These are phyloP conservation scores for Ophiostoma ulmi DNA, from an alignment of 2,329 filamentous ascomycete species.

Conservation along the genomic window DNA sequence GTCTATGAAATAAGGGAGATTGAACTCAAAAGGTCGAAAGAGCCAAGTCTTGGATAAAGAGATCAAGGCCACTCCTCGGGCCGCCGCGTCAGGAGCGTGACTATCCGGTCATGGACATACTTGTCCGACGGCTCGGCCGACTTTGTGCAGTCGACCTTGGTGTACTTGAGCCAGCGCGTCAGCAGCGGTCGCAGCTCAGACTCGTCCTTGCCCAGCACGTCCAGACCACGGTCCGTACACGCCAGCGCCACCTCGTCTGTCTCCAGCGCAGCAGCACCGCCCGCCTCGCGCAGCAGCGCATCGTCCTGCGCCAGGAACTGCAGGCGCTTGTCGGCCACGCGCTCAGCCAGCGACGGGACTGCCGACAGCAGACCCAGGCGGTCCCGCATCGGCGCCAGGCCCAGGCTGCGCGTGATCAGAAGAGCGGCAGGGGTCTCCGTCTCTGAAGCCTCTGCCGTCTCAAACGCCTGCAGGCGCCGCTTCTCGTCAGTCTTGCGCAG, in stretches of 20 bases:
- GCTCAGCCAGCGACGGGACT: slow-evolving; percentile 49
- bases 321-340: slow-evolving; percentile 50
- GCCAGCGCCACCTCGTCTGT: slow-evolving; percentile 63
- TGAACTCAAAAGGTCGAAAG: not conserved
- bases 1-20: not conserved
- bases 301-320: slow-evolving; percentile 68
- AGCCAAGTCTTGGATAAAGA: not conserved
- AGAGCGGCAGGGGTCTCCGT: not conserved
- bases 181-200: slow-evolving; percentile 47
- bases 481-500: slow-evolving; percentile 50
- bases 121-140: not conserved
- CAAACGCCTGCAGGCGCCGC: slow-evolving; percentile 47
- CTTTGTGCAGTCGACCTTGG: slow-evolving; percentile 28
- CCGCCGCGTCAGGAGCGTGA: slow-evolving; percentile 24
- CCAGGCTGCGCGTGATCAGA: slow-evolving; percentile 39
- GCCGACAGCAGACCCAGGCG: slow-evolving; percentile 38
- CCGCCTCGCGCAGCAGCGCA: slow-evolving; percentile 56
- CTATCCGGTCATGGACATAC: slow-evolving; percentile 6
- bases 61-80: slow-evolving; percentile 26
- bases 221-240: slow-evolving; percentile 63
- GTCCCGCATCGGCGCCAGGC: slow-evolving; percentile 47
- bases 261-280: slow-evolving; percentile 55
- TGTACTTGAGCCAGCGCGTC: slow-evolving; percentile 46
- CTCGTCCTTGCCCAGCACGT: slow-evolving; percentile 50
- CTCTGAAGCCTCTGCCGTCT: slow-evolving; percentile 9